These are phyloP conservation scores for Yamadazyma diospyri DNA, from an alignment of 1,139 yeast genomes.

Conservation along the genomic window DNA sequence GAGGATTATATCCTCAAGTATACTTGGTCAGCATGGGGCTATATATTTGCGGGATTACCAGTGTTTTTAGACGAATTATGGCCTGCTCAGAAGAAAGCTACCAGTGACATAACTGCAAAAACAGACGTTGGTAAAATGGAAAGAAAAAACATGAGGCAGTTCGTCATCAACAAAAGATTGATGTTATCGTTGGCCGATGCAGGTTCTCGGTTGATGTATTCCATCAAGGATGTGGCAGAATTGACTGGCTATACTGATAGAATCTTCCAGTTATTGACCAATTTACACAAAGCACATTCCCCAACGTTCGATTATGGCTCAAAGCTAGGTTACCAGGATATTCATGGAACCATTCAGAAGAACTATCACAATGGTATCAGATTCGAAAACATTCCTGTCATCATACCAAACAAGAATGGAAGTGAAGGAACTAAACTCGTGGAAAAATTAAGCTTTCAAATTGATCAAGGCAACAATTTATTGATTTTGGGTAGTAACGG, in stretches of 20 bases:
- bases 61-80: constrained; percentile 51
- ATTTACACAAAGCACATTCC: constrained; percentile 81
- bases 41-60: constrained; percentile 85
- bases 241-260: constrained; percentile 89
- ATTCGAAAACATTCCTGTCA: constrained; percentile 78
- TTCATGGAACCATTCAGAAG: constrained; percentile 78
- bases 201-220: constrained; percentile 93
- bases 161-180: constrained; percentile 84
- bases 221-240: constrained; percentile 89
- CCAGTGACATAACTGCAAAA: neutral
- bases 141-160: constrained; percentile 74
- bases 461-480: constrained; percentile 59
- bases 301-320: constrained; percentile 62
- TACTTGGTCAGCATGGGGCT: constrained; percentile 94
- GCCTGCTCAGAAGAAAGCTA: constrained; percentile 19
- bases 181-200: constrained; percentile 94
- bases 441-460: constrained; percentile 54
- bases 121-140: constrained; percentile 18
- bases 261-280: constrained; percentile 69
- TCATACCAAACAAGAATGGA: constrained; percentile 67
- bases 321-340: constrained; percentile 48
- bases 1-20: constrained; percentile 89
- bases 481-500: constrained; percentile 87
- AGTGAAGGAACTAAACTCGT: constrained; percentile 54
- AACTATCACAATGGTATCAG: constrained; percentile 72